Conservation (phyloP, 495 filamentous ascomycete genomes). For the Usnea hakonensis region DNA sequence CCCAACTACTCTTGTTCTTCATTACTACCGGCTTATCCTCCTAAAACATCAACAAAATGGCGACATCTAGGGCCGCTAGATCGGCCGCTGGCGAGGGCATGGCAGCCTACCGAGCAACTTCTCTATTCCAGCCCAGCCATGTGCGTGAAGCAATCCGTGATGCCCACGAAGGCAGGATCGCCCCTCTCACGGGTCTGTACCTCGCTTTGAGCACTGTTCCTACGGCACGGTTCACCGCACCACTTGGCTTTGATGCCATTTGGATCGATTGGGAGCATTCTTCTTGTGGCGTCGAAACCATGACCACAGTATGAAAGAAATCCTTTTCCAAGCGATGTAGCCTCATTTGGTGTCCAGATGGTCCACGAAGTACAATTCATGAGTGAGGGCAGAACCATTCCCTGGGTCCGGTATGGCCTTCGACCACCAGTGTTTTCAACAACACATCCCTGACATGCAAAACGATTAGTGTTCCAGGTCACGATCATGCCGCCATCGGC, state of each 20-base stretch:
- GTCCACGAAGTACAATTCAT: constrained; percentile 39
- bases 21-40: neutral
- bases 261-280: constrained; percentile 44
- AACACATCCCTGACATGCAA: neutral
- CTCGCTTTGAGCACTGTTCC: constrained; percentile 31
- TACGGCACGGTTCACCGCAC: constrained; percentile 31
- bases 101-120: constrained; percentile 34
- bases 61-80: neutral
- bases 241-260: constrained; percentile 34
- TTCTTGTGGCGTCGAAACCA: constrained; percentile 37
- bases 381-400: constrained; percentile 34
- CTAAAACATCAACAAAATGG: neutral
- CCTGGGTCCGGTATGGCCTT: constrained; percentile 29
- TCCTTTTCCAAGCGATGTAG: neutral
- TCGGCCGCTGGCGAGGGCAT: constrained; percentile 22
- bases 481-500: constrained; percentile 41
- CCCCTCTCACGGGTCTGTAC: constrained; percentile 35
- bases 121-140: constrained; percentile 38
- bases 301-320: constrained; percentile 30
- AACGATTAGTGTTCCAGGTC: constrained; percentile 34
- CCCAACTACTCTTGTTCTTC: neutral
- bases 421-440: neutral
- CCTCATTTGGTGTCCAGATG: constrained; percentile 23
- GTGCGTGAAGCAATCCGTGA: constrained; percentile 39
- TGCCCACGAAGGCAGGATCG: constrained; percentile 37